These are phyloP conservation scores for Astrothelium subdiscretum DNA, from an alignment of 495 filamentous ascomycete genomes.

Conservation along the genomic window DNA sequence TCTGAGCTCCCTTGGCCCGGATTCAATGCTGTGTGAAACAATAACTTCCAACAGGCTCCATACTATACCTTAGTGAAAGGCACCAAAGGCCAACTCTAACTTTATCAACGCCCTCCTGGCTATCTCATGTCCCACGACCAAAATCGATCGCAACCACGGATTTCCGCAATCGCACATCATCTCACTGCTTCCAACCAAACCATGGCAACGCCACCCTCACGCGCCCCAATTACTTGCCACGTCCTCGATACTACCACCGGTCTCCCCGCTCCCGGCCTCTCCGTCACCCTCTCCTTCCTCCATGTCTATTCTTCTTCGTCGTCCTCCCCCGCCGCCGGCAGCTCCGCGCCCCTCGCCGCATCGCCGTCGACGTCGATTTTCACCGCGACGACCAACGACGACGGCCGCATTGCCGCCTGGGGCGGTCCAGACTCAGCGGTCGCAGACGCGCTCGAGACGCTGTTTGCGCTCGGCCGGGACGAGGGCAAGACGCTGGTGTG, in stretches of 20 bases:
- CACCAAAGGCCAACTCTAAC: too few species aligned
- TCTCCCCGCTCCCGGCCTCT: slow-evolving; percentile 46
- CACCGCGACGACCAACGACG: slow-evolving; percentile 62
- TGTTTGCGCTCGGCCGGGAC: slow-evolving; percentile 21
- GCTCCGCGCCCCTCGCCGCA: slow-evolving; percentile 20
- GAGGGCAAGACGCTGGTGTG: slow-evolving; percentile 44
- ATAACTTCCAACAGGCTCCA: too few species aligned
- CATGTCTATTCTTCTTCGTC: slow-evolving; percentile 11
- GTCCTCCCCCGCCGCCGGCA: slow-evolving; percentile 11
- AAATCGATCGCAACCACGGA: neutral
- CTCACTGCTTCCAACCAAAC: neutral
- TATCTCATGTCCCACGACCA: neutral
- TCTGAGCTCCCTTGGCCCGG: neutral
- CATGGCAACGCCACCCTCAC: slow-evolving; percentile 17
- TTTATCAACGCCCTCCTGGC: too few species aligned
- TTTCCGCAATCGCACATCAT: neutral
- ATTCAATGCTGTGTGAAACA: neutral
- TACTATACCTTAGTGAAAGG: too few species aligned
- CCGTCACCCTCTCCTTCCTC: slow-evolving; percentile 43
- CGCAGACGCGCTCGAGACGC: slow-evolving; percentile 24
- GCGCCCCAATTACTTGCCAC: slow-evolving; percentile 70
- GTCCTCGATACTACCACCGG: slow-evolving; percentile 59
- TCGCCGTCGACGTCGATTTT: slow-evolving; percentile 41
- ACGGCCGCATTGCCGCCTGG: slow-evolving; percentile 81
- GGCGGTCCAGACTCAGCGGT: slow-evolving; percentile 36